Base-by-base conservation (phyloP, 2,329 filamentous ascomycete genomes). In the Fusarium fujikuroi region DNA sequence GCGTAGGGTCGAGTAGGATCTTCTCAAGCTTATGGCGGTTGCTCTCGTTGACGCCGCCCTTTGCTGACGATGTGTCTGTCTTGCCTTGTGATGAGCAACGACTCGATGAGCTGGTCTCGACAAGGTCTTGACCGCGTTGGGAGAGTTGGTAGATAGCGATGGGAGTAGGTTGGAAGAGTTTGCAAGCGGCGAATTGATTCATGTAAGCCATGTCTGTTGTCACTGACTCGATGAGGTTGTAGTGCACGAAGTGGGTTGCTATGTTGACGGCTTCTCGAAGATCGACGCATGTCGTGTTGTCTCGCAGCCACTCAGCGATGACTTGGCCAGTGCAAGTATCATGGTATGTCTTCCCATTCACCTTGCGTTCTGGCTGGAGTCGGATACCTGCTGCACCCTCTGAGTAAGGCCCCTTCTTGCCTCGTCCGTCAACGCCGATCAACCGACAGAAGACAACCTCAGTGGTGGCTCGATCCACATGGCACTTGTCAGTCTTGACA, bases 391-490 rank as follows among this genome's bases (percentile, higher is more conserved):
- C 30, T 28, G 67, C 58, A 15, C 68, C 67, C 34, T 72, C 74
- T 1, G 71, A 52, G 11, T 90, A 88, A 76, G 89, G 94, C 30
- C 87, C 86, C 83, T 97, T 97, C 77, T 95, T 84, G 79, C 97
- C 97, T 12, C 93, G 92, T 5, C 93, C 93, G 73, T 94, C 91
- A 57, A 91, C 85, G 19, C 96, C 96, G 57, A 94, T 91, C 76
- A 98, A 96, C 61, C 95, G 89, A 74, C 95, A 90, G 85, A 98
- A 99, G 72, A 99, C 93, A 65, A 99, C 95, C 81, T 98, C 94
- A 69, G 97, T 91, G 0, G 95, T 98, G 60, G 92, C 93, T 63
- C 92, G 90, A 77, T 98, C 95, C 74, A 92, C 92, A 52, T 95
- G 92, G 52, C 98, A 85, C 85, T 96, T 97, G 83, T 99, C 96